Conservation (phyloP, 2,329 filamentous ascomycete genomes). For the Trichoderma atroviride region DNA sequence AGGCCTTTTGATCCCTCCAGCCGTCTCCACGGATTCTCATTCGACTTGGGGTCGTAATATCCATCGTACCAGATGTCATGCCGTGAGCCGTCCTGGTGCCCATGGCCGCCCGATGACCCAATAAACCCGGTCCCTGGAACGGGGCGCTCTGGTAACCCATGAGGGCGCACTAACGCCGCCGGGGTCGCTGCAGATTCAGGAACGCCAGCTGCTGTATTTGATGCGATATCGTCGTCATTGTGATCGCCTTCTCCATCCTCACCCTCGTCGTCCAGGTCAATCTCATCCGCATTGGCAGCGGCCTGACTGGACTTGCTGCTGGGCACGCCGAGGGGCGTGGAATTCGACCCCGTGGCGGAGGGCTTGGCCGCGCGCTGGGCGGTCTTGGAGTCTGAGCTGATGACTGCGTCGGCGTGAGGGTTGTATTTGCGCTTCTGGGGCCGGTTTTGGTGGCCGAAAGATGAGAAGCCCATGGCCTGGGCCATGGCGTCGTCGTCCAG, state of each 20-base stretch:
- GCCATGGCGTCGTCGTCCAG: conserved; percentile 49
- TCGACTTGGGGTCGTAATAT: conserved; percentile 70
- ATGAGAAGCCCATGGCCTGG: conserved; percentile 71
- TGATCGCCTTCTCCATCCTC: conserved; percentile 31
- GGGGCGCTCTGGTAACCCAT: conserved; percentile 40
- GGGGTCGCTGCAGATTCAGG: conserved; percentile 23
- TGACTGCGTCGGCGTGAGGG: conserved; percentile 51
- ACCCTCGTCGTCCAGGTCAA: conserved; percentile 47
- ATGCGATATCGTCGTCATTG: neutral
- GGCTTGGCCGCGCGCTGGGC: conserved; percentile 34
- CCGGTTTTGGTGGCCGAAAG: conserved; percentile 62
- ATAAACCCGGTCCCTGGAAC: conserved; percentile 28
- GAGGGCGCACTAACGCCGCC: conserved; percentile 39
- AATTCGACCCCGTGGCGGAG: conserved; percentile 43
- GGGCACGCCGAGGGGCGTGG: conserved; percentile 39
- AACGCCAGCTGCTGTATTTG: neutral
- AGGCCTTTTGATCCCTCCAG: conserved; percentile 55
- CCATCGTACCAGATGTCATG: conserved; percentile 60
- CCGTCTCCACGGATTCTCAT: conserved; percentile 72
- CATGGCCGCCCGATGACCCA: conserved; percentile 10
- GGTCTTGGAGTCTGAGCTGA: conserved; percentile 35
- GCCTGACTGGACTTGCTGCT: conserved; percentile 12
- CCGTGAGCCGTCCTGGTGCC: conserved; percentile 13
- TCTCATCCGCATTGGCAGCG: conserved; percentile 49
- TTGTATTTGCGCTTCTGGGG: conserved; percentile 68